Evolutionary conservation across 352 stramenopile species (phyloP).

Genomic region (Pythium biforme): DNA sequence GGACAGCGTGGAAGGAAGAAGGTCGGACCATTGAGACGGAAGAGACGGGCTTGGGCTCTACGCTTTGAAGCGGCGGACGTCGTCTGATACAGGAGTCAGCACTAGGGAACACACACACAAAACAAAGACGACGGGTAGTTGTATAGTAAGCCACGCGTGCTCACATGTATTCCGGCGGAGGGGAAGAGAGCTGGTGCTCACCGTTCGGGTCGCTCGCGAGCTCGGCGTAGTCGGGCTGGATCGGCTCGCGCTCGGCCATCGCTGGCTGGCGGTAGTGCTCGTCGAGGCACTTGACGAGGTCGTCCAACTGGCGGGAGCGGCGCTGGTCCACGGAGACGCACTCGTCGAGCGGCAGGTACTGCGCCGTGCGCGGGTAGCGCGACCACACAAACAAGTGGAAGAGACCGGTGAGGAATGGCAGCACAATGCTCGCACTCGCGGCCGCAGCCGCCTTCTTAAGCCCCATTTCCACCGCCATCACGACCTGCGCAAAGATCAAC

Average conservation of each 20-base stretch:
- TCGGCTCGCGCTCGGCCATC: slow-evolving; percentile 55
- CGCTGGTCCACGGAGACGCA: slow-evolving; percentile 70
- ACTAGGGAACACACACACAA: background rate
- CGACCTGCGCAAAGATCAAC: slow-evolving; percentile 75
- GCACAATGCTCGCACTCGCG: slow-evolving; percentile 55
- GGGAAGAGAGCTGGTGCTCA: slow-evolving; percentile 64
- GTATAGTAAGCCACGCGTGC: background rate
- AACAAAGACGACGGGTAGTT: background rate
- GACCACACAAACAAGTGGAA: slow-evolving; percentile 76
- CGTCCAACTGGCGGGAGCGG: slow-evolving; percentile 47
- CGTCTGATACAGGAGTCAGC: background rate
- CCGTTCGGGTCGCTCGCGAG: slow-evolving; percentile 64
- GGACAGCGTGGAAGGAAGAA: background rate
- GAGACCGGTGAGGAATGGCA: slow-evolving; percentile 60
- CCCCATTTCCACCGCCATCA: slow-evolving; percentile 70
- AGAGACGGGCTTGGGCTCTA: background rate
- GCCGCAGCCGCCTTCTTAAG: slow-evolving; percentile 69
- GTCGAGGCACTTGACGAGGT: slow-evolving; percentile 57
- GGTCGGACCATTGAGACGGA: background rate
- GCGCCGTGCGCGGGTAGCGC: slow-evolving; percentile 63
- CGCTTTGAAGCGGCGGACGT: background rate
- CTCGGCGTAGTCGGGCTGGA: slow-evolving; percentile 76
- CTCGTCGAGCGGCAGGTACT: slow-evolving; percentile 74
- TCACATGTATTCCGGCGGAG: slow-evolving; percentile 55
- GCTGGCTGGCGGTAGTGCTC: slow-evolving; percentile 68